A percentile compares a stretch with the other conserved stretches of the same genome.
phyloP scores from a whole-genome alignment of 768 basidiomycete species.

The Suillus bovinus region DNA sequence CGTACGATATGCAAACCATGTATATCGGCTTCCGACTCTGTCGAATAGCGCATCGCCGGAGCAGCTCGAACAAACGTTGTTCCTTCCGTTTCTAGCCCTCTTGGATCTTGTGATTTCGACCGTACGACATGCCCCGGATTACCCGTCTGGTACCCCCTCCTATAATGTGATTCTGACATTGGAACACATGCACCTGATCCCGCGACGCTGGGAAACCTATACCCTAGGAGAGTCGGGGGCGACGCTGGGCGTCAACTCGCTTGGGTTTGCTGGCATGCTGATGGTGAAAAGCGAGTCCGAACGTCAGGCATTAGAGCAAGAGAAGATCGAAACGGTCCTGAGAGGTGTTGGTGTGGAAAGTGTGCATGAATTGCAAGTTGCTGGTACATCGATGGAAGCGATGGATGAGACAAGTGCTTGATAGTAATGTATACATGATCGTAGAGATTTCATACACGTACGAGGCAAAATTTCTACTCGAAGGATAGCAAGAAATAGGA shows the following conservation, averaged over 20 bases:
- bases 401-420: constrained; percentile 18
- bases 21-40: constrained; percentile 48
- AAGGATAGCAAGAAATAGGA: background rate
- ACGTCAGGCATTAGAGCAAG: constrained; percentile 63
- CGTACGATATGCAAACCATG: constrained; percentile 82
- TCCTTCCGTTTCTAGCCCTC: constrained; percentile 66
- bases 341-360: constrained; percentile 63
- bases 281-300: constrained; percentile 84
- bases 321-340: constrained; percentile 64
- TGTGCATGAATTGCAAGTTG: constrained; percentile 66
- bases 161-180: constrained; percentile 84
- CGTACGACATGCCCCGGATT: constrained; percentile 63
- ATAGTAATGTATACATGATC: background rate
- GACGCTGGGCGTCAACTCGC: constrained; percentile 72
- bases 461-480: background rate
- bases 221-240: constrained; percentile 53
- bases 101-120: constrained; percentile 78
- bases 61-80: constrained; percentile 52
- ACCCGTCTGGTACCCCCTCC: constrained; percentile 65
- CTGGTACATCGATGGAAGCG: constrained; percentile 43
- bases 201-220: constrained; percentile 68
- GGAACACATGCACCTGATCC: constrained; percentile 85
- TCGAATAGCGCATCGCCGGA: constrained; percentile 27
- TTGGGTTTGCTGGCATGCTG: constrained; percentile 89
- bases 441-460: background rate